Conservation (phyloP, 2,329 filamentous ascomycete genomes). For the Colletotrichum euphorbiae region DNA sequence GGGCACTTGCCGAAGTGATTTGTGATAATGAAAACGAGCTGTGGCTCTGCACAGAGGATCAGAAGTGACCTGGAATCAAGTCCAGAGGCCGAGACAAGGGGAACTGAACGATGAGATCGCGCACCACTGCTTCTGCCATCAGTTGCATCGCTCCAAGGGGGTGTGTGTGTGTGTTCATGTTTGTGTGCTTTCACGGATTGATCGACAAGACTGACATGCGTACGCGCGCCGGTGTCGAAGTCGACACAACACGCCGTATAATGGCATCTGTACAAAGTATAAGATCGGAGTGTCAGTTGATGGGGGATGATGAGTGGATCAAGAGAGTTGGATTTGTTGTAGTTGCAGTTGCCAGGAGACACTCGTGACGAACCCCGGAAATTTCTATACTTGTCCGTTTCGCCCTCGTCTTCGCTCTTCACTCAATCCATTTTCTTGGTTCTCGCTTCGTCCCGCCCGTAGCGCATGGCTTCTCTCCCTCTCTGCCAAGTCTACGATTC, state of each 20-base stretch:
- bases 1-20: slow-evolving; percentile 18
- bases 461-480: not conserved
- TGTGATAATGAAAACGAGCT: slow-evolving; percentile 4
- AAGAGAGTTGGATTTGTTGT: not conserved
- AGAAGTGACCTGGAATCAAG: no score
- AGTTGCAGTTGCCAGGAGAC: not conserved
- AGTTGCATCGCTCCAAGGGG: no score
- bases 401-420: slow-evolving; percentile 1
- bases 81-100: no score
- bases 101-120: not conserved
- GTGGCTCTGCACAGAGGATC: not conserved
- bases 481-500: slow-evolving; percentile 4
- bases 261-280: slow-evolving; percentile 7
- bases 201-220: slow-evolving; percentile 16
- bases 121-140: not conserved
- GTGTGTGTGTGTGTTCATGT: no score
- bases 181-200: not conserved
- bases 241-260: slow-evolving; percentile 7
- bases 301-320: not conserved
- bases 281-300: slow-evolving; percentile 20
- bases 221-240: not conserved
- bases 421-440: not conserved
- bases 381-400: slow-evolving; percentile 6
- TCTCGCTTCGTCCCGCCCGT: not conserved
- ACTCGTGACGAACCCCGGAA: slow-evolving; percentile 11